Percentiles rank a stretch among this genome's conserved stretches.
Conservation (phyloP, 192 early-diverging fungal genomes). For the Polychytrium aggregatum region DNA sequence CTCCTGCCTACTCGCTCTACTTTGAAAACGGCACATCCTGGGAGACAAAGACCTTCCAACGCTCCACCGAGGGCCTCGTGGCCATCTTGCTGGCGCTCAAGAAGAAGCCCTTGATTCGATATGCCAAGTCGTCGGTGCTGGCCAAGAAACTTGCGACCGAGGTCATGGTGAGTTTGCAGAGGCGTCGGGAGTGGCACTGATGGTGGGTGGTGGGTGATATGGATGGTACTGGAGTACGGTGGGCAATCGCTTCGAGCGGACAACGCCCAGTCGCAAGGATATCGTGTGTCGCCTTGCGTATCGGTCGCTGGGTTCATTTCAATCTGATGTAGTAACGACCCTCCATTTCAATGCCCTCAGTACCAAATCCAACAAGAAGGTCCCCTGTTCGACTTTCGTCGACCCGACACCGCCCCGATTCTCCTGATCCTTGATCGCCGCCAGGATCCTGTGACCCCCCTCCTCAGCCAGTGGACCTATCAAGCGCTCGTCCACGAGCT, state of each 20-base stretch:
- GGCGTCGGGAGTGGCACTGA: no score
- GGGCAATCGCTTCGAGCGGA: neutral
- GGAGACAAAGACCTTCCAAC: conserved; percentile 65
- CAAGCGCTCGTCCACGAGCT: conserved; percentile 97
- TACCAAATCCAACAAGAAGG: conserved; percentile 66
- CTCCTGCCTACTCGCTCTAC: conserved; percentile 54
- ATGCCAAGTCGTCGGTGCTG: conserved; percentile 71
- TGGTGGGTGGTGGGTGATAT: neutral
- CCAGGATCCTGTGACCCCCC: conserved; percentile 90
- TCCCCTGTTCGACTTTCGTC: conserved; percentile 66
- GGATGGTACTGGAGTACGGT: neutral
- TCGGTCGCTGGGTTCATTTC: neutral
- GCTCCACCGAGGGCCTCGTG: conserved; percentile 68
- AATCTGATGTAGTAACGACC: neutral
- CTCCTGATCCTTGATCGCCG: conserved; percentile 85
- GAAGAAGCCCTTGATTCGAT: conserved; percentile 85
- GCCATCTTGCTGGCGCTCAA: conserved; percentile 73
- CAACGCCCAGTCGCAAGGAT: neutral
- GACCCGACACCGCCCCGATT: conserved; percentile 73
- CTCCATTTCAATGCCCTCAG: no score
- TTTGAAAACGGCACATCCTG: conserved; percentile 60
- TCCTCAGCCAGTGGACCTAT: conserved; percentile 96
- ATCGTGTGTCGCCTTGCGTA: no score
- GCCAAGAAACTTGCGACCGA: conserved; percentile 74
- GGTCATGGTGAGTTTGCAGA: conserved; percentile 54